phyloP scores from a whole-genome alignment of 2,329 filamentous ascomycete species.

The Botrytis paeoniae region DNA sequence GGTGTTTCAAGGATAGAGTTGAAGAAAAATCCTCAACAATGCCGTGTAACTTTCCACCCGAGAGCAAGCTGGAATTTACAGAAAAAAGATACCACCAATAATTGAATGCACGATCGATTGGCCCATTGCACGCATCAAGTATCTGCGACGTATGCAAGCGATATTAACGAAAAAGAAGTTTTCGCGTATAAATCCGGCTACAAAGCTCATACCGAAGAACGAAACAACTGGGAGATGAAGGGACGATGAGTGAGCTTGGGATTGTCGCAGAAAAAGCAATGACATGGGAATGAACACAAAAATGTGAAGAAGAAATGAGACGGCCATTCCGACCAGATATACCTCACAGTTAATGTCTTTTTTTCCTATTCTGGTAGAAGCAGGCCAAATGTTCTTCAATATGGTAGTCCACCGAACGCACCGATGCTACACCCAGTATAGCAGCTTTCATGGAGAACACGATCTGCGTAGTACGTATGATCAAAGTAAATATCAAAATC shows the following conservation, averaged over 20 bases:
- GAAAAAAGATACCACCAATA: background rate
- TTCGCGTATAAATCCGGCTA: background rate
- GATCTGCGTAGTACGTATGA: background rate
- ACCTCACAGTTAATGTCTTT: background rate
- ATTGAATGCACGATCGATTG: background rate
- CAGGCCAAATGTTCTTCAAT: too few relatives aligned
- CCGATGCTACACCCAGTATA: background rate
- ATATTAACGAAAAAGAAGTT: background rate
- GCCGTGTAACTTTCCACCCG: background rate
- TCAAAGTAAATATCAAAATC: background rate
- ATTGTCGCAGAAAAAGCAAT: background rate
- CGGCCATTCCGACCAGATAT: background rate
- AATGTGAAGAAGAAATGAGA: background rate
- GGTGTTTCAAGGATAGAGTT: background rate
- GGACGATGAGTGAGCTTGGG: background rate
- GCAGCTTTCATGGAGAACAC: too few relatives aligned
- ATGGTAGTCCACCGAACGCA: background rate
- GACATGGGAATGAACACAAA: background rate
- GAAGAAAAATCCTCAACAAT: background rate
- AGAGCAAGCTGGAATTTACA: background rate
- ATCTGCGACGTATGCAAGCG: too few relatives aligned
- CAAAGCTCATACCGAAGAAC: background rate
- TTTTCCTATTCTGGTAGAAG: background rate
- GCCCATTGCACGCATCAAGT: background rate
- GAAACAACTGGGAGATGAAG: background rate